Evolutionary conservation across 345 rosid genomes (phyloP).

Genomic region (Syzygium oleosum): DNA sequence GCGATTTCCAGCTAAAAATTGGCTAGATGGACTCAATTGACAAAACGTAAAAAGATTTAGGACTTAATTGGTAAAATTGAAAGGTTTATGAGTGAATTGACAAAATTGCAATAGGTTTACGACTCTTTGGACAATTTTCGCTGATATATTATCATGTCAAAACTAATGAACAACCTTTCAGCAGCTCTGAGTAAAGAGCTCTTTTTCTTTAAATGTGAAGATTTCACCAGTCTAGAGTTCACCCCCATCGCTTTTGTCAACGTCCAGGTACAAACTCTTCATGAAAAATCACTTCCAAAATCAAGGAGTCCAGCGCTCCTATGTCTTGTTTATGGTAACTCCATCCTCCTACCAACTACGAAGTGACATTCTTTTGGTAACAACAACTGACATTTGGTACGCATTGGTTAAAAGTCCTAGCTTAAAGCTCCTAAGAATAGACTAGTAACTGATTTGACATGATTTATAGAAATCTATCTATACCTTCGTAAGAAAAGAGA

Average conservation of each 20-base stretch:
- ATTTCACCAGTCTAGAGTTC: not conserved
- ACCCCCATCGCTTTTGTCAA: not conserved
- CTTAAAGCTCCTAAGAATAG: not conserved
- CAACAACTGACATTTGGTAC: not conserved
- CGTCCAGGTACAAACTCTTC: not conserved
- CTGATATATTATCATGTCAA: not conserved
- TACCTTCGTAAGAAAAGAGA: not conserved
- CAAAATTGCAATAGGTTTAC: too few relatives aligned
- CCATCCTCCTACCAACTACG: conserved; percentile 16
- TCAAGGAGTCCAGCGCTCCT: conserved; percentile 15
- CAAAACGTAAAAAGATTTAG: too few relatives aligned
- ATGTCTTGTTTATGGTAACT: conserved; percentile 12
- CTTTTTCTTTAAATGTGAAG: conserved; percentile 9
- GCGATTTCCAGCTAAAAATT: too few relatives aligned
- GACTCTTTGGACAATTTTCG: too few relatives aligned
- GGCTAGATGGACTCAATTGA: too few relatives aligned
- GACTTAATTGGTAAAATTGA: too few relatives aligned
- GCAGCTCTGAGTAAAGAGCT: conserved; percentile 8
- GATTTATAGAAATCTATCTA: too few relatives aligned
- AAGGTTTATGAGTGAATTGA: too few relatives aligned
- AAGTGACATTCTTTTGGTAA: not conserved
- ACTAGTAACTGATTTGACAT: too few relatives aligned
- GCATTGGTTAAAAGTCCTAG: not conserved
- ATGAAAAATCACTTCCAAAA: conserved; percentile 3
- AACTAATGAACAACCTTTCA: not conserved